A percentile compares a stretch with the other conserved stretches of the same genome.
Evolutionary conservation across 768 basidiomycete genomes (phyloP).

Genomic region (Trametes gibbosa): DNA sequence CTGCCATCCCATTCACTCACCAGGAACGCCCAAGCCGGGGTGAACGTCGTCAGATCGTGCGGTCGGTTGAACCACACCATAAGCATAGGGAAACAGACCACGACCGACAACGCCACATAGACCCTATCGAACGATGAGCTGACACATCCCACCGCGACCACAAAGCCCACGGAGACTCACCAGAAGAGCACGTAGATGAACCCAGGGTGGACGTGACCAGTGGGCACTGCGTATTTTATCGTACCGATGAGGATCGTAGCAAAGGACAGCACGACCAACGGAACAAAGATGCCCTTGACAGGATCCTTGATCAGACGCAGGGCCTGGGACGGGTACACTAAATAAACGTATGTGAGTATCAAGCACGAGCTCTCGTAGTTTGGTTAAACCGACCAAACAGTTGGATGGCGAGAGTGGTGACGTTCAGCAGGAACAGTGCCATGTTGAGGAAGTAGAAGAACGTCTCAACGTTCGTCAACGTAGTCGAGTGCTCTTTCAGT

Average conservation of each 20-base stretch:
- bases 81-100: conserved; percentile 45
- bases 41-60: conserved; percentile 42
- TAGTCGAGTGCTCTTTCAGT: conserved; percentile 33
- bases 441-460: conserved; percentile 48
- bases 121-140: conserved; percentile 31
- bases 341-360: neutral
- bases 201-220: conserved; percentile 33
- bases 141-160: neutral
- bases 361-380: neutral
- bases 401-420: conserved; percentile 41
- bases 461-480: conserved; percentile 39
- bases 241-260: conserved; percentile 49
- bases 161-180: conserved; percentile 26
- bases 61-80: conserved; percentile 50
- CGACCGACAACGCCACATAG: conserved; percentile 37
- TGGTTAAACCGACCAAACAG: conserved; percentile 35
- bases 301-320: conserved; percentile 43
- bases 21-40: conserved; percentile 36
- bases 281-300: conserved; percentile 44
- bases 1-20: conserved; percentile 26
- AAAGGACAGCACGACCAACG: conserved; percentile 43
- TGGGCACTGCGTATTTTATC: conserved; percentile 43
- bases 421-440: conserved; percentile 42
- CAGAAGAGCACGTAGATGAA: conserved; percentile 45
- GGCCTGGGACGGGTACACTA: conserved; percentile 46